Conservation (phyloP, 768 basidiomycete species). For the Boletus edulis region DNA sequence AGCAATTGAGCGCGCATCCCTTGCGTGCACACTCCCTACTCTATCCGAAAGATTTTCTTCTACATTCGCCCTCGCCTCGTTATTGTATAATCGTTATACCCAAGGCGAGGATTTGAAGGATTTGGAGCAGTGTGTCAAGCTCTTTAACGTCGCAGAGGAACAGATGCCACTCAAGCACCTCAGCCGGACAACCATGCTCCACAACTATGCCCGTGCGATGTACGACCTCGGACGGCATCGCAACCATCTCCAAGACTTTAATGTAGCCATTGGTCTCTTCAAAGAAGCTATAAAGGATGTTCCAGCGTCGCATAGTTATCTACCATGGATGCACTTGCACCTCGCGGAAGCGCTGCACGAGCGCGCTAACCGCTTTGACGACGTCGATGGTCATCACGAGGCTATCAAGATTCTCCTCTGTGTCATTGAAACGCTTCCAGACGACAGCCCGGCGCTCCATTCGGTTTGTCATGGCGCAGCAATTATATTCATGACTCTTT, state of each 20-base stretch:
- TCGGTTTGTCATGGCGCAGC: background rate
- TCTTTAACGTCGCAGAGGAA: slow-evolving; percentile 7
- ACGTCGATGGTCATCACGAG: background rate
- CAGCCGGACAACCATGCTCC: background rate
- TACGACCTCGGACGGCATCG: background rate
- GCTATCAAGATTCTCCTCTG: background rate
- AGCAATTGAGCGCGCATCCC: slow-evolving; percentile 12
- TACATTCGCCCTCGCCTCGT: slow-evolving; percentile 6
- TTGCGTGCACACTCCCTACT: slow-evolving; percentile 10
- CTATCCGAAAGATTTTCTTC: slow-evolving; percentile 2
- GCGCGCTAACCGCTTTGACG: background rate
- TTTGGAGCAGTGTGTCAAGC: slow-evolving; percentile 12
- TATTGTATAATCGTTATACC: slow-evolving; percentile 10
- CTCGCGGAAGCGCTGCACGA: slow-evolving; percentile 3
- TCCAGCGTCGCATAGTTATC: slow-evolving; percentile 14
- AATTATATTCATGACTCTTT: background rate
- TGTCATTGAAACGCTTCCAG: slow-evolving; percentile 2
- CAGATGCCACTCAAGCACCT: slow-evolving; percentile 15
- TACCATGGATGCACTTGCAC: background rate
- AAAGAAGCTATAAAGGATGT: slow-evolving; percentile 2
- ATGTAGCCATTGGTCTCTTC: slow-evolving; percentile 10
- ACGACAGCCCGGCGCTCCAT: background rate
- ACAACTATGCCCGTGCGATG: slow-evolving; percentile 12
- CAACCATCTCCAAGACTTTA: slow-evolving; percentile 4
- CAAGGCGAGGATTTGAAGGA: slow-evolving; percentile 3